Evolutionary conservation across 2,329 filamentous ascomycete genomes (phyloP).

Genomic region (Fusarium tanahbumbuense): DNA sequence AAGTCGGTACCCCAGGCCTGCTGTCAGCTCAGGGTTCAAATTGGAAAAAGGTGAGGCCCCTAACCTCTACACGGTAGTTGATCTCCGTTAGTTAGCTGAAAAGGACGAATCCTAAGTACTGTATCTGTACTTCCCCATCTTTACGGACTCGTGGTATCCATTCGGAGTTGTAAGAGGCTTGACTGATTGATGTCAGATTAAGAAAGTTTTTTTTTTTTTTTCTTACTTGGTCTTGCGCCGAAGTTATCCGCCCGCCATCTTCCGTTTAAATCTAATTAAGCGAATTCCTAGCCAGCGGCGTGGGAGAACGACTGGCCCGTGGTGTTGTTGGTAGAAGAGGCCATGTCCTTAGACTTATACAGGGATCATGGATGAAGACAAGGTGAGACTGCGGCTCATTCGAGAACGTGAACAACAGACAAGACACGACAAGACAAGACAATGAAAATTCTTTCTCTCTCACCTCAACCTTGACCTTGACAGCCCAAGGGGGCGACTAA

Average conservation of each 20-base stretch:
- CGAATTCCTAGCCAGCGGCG: slow-evolving; percentile 25
- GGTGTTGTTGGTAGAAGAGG: slow-evolving; percentile 26
- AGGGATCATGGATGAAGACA: slow-evolving; percentile 32
- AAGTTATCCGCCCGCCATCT: slow-evolving; percentile 18
- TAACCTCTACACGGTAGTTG: slow-evolving; percentile 23
- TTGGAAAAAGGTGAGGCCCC: background rate
- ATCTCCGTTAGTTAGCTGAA: slow-evolving; percentile 31
- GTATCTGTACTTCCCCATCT: background rate
- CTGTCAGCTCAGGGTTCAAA: slow-evolving; percentile 4
- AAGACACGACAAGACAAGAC: background rate
- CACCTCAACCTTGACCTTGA: background rate
- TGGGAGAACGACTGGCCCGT: slow-evolving; percentile 47
- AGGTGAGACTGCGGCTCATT: slow-evolving; percentile 22
- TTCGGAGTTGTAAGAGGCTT: background rate
- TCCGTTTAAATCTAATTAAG: slow-evolving; percentile 5
- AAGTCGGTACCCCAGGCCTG: slow-evolving; percentile 11
- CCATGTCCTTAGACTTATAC: slow-evolving; percentile 8
- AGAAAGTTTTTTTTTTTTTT: background rate
- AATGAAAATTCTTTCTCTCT: slow-evolving; percentile 9
- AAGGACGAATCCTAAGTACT: slow-evolving; percentile 2
- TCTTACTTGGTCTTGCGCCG: slow-evolving; percentile 11
- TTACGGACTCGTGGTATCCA: slow-evolving; percentile 3
- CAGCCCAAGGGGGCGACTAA: slow-evolving; percentile 1
- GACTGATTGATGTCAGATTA: background rate
- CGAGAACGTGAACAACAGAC: slow-evolving; percentile 3